Evolutionary conservation across 495 filamentous ascomycete species (phyloP).

Genomic region (Acidiella bohemica): DNA sequence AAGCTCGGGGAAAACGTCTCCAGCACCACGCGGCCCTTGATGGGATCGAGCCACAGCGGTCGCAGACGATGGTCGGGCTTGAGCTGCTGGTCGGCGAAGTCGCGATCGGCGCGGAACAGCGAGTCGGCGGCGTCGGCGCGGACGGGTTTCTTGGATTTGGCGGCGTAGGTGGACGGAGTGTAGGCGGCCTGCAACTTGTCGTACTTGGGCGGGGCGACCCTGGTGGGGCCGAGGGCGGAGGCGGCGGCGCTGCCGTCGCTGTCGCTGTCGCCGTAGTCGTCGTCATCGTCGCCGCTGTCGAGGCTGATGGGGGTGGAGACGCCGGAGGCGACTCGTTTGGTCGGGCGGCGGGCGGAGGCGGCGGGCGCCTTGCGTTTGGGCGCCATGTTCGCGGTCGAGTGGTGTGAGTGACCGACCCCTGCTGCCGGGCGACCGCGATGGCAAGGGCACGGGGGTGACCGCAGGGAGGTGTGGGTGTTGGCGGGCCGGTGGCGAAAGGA

Average conservation of each 20-base stretch:
- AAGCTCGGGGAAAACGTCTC: conserved; percentile 87
- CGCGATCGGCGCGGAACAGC: conserved; percentile 47
- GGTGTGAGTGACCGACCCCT: too few species aligned
- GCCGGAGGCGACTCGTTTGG: conserved; percentile 22
- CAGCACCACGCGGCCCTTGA: conserved; percentile 74
- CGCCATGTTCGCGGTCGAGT: too few species aligned
- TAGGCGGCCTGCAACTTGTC: conserved; percentile 12
- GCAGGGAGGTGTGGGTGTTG: too few species aligned
- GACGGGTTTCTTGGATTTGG: conserved; percentile 1
- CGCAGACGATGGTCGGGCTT: conserved; percentile 81
- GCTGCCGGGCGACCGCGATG: background rate
- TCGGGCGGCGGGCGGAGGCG: conserved; percentile 11
- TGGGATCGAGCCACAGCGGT: conserved; percentile 83
- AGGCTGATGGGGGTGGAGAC: conserved; percentile 21
- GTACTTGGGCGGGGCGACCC: conserved; percentile 12
- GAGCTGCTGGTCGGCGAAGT: conserved; percentile 66
- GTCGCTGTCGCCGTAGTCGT: conserved; percentile 14
- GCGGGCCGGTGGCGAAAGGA: too few species aligned
- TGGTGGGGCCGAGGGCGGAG: conserved; percentile 8
- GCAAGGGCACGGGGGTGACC: background rate
- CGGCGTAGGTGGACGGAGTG: conserved; percentile 15
- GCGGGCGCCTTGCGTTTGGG: conserved; percentile 22
- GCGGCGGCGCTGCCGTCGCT: conserved; percentile 8
- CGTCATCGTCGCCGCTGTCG: conserved; percentile 18
- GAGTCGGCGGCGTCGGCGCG: conserved; percentile 33